These are phyloP conservation scores for Trichophaea hybrida DNA, from an alignment of 2,329 filamentous ascomycete species.

Conservation along the genomic window DNA sequence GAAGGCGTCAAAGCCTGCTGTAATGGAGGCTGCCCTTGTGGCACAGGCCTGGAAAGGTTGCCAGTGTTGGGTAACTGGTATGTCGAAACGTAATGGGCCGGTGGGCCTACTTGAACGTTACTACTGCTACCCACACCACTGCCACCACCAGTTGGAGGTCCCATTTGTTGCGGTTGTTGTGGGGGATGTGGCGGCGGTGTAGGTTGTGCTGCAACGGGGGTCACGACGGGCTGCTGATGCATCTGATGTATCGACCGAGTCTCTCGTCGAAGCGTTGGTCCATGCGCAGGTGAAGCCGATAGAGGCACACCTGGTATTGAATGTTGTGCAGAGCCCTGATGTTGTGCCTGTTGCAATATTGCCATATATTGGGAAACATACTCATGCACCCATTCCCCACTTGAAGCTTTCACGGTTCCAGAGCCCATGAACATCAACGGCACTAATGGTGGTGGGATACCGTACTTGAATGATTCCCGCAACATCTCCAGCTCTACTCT, in stretches of 20 bases:
- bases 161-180: not conserved
- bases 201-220: not conserved
- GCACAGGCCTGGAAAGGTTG: not conserved
- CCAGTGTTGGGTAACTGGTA: not conserved
- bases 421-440: constrained; percentile 40
- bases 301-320: constrained; percentile 18
- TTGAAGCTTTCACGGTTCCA: constrained; percentile 32
- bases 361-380: constrained; percentile 34
- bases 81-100: not conserved
- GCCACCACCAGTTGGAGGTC: constrained; percentile 1
- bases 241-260: constrained; percentile 10
- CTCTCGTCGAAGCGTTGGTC: constrained; percentile 18
- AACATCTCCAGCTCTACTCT: constrained; percentile 41
- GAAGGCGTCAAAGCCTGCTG: constrained; percentile 22
- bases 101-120: not conserved
- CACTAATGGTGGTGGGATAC: constrained; percentile 39
- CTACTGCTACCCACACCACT: not conserved
- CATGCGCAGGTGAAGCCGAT: constrained; percentile 13
- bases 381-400: constrained; percentile 39
- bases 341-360: constrained; percentile 30
- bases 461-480: constrained; percentile 39
- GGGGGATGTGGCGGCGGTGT: constrained; percentile 1
- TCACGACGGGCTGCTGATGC: not conserved
- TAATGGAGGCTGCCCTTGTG: constrained; percentile 29
- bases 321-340: constrained; percentile 33